These are phyloP conservation scores for Cordia subcordata DNA, from an alignment of 257 asterid genomes.

Conservation along the genomic window DNA sequence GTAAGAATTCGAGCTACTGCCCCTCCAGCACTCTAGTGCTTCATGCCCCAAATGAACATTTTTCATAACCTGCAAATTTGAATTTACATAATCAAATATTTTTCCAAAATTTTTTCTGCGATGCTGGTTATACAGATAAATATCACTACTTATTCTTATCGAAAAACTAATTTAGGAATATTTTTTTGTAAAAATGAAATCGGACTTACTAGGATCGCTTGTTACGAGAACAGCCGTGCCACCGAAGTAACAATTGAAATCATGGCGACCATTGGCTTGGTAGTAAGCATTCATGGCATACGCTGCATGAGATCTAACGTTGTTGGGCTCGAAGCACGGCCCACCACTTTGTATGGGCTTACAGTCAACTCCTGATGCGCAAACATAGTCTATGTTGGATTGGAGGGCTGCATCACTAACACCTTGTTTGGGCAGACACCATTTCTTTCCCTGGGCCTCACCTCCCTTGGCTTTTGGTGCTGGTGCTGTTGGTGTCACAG, in stretches of 20 bases:
- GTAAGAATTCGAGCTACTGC: no score
- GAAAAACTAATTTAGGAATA: no score
- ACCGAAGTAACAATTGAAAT: slow-evolving; percentile 28
- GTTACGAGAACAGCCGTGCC: slow-evolving; percentile 19
- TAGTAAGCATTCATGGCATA: slow-evolving; percentile 52
- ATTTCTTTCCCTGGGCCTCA: slow-evolving; percentile 30
- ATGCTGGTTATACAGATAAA: no score
- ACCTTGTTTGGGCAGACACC: slow-evolving; percentile 34
- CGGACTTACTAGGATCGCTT: slow-evolving; percentile 42
- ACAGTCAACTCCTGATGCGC: slow-evolving; percentile 39
- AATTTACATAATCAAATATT: no score
- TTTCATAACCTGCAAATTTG: no score
- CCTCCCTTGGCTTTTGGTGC: slow-evolving; percentile 9
- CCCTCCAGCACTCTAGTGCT: no score
- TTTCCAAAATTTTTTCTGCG: no score
- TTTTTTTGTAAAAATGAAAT: no score
- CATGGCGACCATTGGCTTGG: slow-evolving; percentile 36
- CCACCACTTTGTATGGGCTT: slow-evolving; percentile 38
- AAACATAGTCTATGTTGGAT: slow-evolving; percentile 37
- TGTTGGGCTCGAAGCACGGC: slow-evolving; percentile 39
- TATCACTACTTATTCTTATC: no score
- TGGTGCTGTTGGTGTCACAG: slow-evolving; percentile 16
- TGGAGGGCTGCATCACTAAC: slow-evolving; percentile 34
- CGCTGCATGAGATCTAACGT: slow-evolving; percentile 31
- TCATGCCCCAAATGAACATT: no score